Percentiles rank a stretch among this genome's conserved stretches.
These are phyloP conservation scores for Botrytis galanthina DNA, from an alignment of 2,329 filamentous ascomycete genomes.

Conservation along the genomic window DNA sequence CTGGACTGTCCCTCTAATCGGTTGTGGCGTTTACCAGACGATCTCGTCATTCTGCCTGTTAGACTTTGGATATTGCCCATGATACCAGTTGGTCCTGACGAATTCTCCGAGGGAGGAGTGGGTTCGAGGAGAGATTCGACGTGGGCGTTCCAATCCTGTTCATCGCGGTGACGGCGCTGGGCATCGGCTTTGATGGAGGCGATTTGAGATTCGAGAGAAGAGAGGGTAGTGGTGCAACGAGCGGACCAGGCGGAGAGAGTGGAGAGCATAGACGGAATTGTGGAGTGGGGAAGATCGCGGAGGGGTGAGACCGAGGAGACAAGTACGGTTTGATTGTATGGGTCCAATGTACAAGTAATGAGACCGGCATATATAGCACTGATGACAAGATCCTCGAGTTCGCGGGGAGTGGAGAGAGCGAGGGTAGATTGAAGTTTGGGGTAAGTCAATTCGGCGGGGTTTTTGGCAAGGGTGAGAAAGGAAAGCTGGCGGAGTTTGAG, in stretches of 20 bases:
- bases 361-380: constrained; percentile 84
- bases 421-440: constrained; percentile 63
- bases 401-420: constrained; percentile 61
- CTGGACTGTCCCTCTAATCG: constrained; percentile 47
- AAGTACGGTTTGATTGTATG: constrained; percentile 68
- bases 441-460: constrained; percentile 70
- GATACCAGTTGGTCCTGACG: background rate
- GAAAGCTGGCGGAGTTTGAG: constrained; percentile 90
- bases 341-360: constrained; percentile 78
- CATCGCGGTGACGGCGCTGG: constrained; percentile 47
- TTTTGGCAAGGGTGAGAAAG: constrained; percentile 74
- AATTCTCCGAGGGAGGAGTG: background rate
- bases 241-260: constrained; percentile 72
- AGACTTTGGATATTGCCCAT: background rate
- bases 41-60: constrained; percentile 9
- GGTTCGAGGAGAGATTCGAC: constrained; percentile 36
- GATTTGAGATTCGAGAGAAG: constrained; percentile 74
- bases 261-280: constrained; percentile 65
- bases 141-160: constrained; percentile 35
- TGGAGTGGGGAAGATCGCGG: constrained; percentile 76
- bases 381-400: constrained; percentile 84
- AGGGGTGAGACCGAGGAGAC: constrained; percentile 80
- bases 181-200: constrained; percentile 61
- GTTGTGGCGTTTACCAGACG: constrained; percentile 1
- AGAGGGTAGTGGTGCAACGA: constrained; percentile 73